Conservation (phyloP, 2,329 filamentous ascomycete genomes). For the Neonectria punicea region DNA sequence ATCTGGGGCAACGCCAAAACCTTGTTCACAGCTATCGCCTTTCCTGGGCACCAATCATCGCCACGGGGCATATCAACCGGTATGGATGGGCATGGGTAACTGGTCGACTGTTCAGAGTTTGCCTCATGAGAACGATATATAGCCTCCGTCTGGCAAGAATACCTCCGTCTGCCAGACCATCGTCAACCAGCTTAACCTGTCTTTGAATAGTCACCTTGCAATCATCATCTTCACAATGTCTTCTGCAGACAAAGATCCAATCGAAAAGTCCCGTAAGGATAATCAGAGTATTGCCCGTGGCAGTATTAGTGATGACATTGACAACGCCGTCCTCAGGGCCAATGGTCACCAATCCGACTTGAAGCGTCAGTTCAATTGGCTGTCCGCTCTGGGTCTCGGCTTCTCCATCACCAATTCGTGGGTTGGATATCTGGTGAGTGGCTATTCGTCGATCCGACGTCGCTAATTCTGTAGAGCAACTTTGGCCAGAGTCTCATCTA, state of each 20-base stretch:
- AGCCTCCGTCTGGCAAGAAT: too few species aligned
- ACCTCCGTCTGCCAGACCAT: neutral
- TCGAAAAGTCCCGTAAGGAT: slow-evolving; percentile 4
- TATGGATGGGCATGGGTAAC: neutral
- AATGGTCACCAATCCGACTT: slow-evolving; percentile 23
- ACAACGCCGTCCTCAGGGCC: slow-evolving; percentile 22
- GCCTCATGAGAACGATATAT: too few species aligned
- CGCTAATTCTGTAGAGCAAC: slow-evolving; percentile 10
- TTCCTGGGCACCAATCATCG: neutral
- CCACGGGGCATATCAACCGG: neutral
- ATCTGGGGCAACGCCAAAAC: slow-evolving; percentile 3
- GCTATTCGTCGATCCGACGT: neutral
- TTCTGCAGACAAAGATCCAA: neutral
- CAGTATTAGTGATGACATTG: slow-evolving; percentile 13
- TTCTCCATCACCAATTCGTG: slow-evolving; percentile 29
- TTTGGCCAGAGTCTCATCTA: slow-evolving; percentile 27
- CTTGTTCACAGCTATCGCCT: neutral
- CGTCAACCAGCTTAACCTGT: neutral
- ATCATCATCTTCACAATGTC: neutral
- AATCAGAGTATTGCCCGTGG: slow-evolving; percentile 15
- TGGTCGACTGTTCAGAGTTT: too few species aligned
- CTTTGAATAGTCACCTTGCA: too few species aligned
- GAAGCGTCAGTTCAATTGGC: slow-evolving; percentile 27
- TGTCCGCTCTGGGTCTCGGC: slow-evolving; percentile 22
- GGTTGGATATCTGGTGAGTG: slow-evolving; percentile 22